Base-by-base conservation (phyloP, 345 rosid genomes). In the Schrenkiella parvula region DNA sequence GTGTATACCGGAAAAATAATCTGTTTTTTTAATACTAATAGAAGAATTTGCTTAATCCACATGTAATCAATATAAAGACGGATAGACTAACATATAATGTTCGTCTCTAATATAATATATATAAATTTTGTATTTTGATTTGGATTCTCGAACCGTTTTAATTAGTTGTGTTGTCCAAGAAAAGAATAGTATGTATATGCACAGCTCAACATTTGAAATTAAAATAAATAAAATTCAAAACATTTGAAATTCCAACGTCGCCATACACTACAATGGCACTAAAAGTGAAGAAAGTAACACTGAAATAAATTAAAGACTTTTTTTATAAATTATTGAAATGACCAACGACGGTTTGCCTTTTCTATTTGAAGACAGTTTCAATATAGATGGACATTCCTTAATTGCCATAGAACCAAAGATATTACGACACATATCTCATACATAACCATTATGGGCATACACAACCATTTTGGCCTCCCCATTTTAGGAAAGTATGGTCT, bases 341-440 rank as follows among this genome's bases (percentile, higher is more conserved):
- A 57, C 31, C 48, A 50, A 15, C 51, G 64, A 39, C 43, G 35
- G 47, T 52, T 68, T 42, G 39, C 46, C 41, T 63, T 76, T 76
- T 70, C 75, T 70, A 54, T 70, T 63, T 63, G 9, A 52, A 70
- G 80, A 15, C 22, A 76, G 29, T 37, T 70, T 57, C 61, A 64
- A 46, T 25, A 46, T 15, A n/a, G 29, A 41, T 64, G 80, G 80
- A 37, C 71, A 54, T 76, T 69, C 75, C 66, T 25, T 44, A 63
- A 55, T 46, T 76, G 66, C 31, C 71, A 39, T 69, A 70, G 75
- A 70, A 70, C 80, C 80, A 72, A 57, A 25, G 69, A 60, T 65
- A 41, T 59, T 11, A 5, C 77, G 77, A 78, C 80, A 72, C 77
- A 15, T 71, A 72, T 31, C 61, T 71, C 69, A 9, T 22, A 56